phyloP scores from a whole-genome alignment of 2,329 filamentous ascomycete species.

The Chalaropsis thielavioides region DNA sequence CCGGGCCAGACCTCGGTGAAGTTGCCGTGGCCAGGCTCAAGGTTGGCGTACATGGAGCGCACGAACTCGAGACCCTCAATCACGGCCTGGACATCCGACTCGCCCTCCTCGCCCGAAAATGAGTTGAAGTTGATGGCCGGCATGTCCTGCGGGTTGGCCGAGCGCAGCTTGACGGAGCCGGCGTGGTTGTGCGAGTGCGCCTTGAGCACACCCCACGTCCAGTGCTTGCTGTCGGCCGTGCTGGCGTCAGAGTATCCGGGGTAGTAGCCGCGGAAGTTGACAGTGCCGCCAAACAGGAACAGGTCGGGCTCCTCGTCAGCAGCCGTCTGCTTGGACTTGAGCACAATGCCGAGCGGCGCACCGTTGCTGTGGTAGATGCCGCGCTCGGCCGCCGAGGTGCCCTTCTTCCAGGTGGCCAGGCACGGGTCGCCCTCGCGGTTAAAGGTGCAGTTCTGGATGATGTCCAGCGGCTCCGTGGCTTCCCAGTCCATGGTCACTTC shows the following conservation, averaged over 20 bases:
- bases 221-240: conserved; percentile 29
- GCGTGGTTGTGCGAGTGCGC: conserved; percentile 39
- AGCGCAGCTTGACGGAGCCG: conserved; percentile 48
- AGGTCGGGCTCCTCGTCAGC: conserved; percentile 33
- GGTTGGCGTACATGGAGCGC: conserved; percentile 20
- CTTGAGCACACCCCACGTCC: conserved; percentile 35
- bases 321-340: conserved; percentile 15
- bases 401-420: conserved; percentile 11
- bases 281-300: conserved; percentile 40
- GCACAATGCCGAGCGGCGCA: conserved; percentile 18
- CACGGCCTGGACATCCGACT: conserved; percentile 30
- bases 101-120: conserved; percentile 33
- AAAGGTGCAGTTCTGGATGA: conserved; percentile 13
- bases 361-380: conserved; percentile 18
- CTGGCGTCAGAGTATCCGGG: conserved; percentile 36
- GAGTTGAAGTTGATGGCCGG: conserved; percentile 48
- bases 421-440: conserved; percentile 16
- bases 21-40: conserved; percentile 19
- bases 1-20: conserved; percentile 16
- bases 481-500: conserved; percentile 26
- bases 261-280: conserved; percentile 42
- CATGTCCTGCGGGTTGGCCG: conserved; percentile 46
- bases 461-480: conserved; percentile 1
- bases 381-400: conserved; percentile 5
- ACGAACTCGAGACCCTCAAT: conserved; percentile 25